phyloP scores from a whole-genome alignment of 1,139 yeast species.

The Yamadazyma atlantica region DNA sequence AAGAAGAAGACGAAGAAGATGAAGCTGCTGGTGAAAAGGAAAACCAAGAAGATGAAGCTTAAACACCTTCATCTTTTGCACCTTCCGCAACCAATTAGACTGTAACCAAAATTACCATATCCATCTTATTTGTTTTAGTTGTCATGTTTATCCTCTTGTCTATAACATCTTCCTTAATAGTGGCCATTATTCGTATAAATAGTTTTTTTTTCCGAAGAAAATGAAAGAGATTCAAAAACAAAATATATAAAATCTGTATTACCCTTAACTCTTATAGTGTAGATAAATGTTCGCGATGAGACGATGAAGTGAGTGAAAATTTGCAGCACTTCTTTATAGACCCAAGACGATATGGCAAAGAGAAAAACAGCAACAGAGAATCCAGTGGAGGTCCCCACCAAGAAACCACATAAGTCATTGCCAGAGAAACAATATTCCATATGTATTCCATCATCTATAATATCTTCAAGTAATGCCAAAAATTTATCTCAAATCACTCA shows the following conservation, averaged over 20 bases:
- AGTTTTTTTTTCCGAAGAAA: neutral
- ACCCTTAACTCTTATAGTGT: too few species aligned
- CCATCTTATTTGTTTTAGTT: neutral
- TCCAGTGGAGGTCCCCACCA: constrained; percentile 22
- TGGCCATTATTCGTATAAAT: neutral
- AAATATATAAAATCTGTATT: too few species aligned
- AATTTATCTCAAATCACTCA: constrained; percentile 73
- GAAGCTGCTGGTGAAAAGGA: constrained; percentile 16
- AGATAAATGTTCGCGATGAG: neutral
- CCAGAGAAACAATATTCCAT: constrained; percentile 37
- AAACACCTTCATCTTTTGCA: neutral
- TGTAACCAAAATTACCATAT: neutral
- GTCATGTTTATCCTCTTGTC: neutral
- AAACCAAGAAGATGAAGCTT: neutral
- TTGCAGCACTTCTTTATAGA: neutral
- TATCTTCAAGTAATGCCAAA: constrained; percentile 51
- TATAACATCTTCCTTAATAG: neutral
- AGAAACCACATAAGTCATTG: constrained; percentile 30
- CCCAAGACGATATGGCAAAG: constrained; percentile 24
- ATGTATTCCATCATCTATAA: constrained; percentile 66
- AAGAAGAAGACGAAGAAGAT: constrained; percentile 30
- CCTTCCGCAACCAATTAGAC: neutral
- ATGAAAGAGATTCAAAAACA: too few species aligned
- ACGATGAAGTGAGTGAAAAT: neutral
- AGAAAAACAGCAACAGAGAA: constrained; percentile 23